These are phyloP conservation scores for Aspergillus baeticus DNA, from an alignment of 495 filamentous ascomycete genomes.

Conservation along the genomic window DNA sequence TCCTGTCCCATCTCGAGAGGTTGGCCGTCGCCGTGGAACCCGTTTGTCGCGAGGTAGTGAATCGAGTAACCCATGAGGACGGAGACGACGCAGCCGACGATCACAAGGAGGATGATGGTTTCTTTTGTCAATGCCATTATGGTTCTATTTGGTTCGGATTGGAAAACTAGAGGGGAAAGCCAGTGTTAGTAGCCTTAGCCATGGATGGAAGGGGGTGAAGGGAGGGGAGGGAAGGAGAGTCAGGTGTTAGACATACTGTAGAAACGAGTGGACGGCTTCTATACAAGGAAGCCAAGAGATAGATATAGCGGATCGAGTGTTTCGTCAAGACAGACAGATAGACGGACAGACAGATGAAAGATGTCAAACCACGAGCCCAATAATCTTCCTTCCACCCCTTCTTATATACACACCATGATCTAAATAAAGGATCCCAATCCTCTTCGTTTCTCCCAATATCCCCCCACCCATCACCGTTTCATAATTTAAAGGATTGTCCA, in stretches of 20 bases:
- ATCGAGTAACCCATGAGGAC: slow-evolving; percentile 24
- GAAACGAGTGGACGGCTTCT: background rate
- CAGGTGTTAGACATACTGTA: background rate
- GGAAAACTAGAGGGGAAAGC: too few relatives aligned
- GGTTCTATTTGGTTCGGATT: too few relatives aligned
- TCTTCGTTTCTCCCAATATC: background rate
- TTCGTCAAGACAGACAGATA: background rate
- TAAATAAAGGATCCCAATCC: background rate
- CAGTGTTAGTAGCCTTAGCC: background rate
- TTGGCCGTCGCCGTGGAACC: slow-evolving; percentile 12
- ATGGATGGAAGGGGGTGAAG: background rate
- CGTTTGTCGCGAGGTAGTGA: slow-evolving; percentile 20
- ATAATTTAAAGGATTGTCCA: too few relatives aligned
- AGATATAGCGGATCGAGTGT: background rate
- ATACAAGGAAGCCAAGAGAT: background rate
- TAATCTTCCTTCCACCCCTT: background rate
- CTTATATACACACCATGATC: background rate
- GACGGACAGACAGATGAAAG: too few relatives aligned
- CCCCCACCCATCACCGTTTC: too few relatives aligned
- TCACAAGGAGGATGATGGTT: slow-evolving; percentile 22
- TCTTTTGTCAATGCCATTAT: slow-evolving; percentile 11
- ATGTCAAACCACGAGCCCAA: too few relatives aligned
- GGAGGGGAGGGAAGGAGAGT: background rate
- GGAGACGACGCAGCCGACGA: slow-evolving; percentile 25
- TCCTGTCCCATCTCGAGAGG: slow-evolving; percentile 17